Conservation (phyloP, 345 rosid genomes). For the Salix caprea region DNA sequence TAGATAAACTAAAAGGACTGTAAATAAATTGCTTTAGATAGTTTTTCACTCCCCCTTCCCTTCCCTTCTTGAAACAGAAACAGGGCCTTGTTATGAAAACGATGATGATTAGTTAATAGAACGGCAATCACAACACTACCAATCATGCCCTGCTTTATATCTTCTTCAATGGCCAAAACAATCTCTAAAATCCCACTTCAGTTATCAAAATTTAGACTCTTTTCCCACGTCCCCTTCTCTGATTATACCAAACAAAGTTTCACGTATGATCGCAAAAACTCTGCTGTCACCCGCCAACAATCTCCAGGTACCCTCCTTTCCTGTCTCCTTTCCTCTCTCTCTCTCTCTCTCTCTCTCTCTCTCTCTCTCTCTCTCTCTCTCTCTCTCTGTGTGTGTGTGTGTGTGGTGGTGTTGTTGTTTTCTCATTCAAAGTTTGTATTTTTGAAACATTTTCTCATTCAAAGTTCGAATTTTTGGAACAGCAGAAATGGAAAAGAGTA, state of each 20-base stretch:
- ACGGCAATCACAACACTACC: too few relatives aligned
- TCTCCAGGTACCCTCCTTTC: constrained; percentile 29
- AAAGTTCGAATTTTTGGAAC: constrained; percentile 15
- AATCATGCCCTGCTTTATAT: constrained; percentile 11
- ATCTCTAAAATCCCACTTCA: constrained; percentile 14
- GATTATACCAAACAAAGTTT: constrained; percentile 12
- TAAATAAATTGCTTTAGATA: too few relatives aligned
- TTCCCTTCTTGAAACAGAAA: too few relatives aligned
- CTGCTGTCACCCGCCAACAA: constrained; percentile 13
- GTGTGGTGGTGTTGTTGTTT: neutral
- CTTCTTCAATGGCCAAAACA: constrained; percentile 24
- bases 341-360: neutral
- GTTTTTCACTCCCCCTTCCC: too few relatives aligned
- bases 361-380: neutral
- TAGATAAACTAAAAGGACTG: too few relatives aligned
- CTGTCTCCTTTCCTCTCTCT: too few relatives aligned
- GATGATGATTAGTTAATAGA: too few relatives aligned
- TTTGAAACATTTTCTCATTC: constrained; percentile 8
- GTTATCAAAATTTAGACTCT: constrained; percentile 24
- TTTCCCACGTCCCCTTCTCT: constrained; percentile 25
- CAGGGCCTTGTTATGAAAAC: too few relatives aligned
- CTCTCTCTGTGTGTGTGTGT: too few relatives aligned
- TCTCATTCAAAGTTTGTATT: neutral
- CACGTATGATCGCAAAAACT: constrained; percentile 13
- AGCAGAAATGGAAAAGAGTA: constrained; percentile 60